Evolutionary conservation across 768 basidiomycete species (phyloP), one percentile per base, ranked within the genome.

Genomic region (Hirschioporus abietinus): DNA sequence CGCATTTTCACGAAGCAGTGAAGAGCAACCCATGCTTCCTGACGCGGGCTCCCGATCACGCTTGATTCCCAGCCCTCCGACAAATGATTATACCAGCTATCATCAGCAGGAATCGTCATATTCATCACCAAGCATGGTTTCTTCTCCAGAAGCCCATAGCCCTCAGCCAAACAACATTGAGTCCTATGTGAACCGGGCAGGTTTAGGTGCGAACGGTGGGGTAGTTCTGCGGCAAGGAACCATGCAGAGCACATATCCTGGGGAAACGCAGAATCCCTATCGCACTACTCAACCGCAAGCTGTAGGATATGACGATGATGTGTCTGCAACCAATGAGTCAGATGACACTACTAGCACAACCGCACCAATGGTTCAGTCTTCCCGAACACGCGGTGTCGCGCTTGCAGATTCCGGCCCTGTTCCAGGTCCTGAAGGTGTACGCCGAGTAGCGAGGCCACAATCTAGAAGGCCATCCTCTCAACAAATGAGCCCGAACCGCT

Each of bases 341-440:
- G 82, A 81, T 69, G 80, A 82, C 18, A 34, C 24, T 5, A 82
- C 72, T 82, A 85, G 68, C 82, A 85, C 58, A 78, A 79, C 65
- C 81, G 76, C 30, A 80, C 81, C 0, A 81, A 82, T 61, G 72
- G 78, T 62, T 78, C 72, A 35, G 60, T 63, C 34, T 26, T 27
- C 66, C 27, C 70, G 67, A 58, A 60, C 63, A 6, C 85, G 91
- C 12, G 93, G 95, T 25, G 83, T 97, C 62, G 88, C 88, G 60
- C 77, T 98, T 66, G 85, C 85, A 65, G 96, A 98, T 70, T 79
- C 85, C 71, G 96, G 96, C 17, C 93, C 93, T 52, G 91, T 95
- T 1, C 88, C 91, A 57, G 84, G 85, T 36, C 84, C 87, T 9
- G 88, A 91, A 20, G 89, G 90, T 64, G 94, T 95, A 27, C 84